Evolutionary conservation across 2,329 filamentous ascomycete species (phyloP), one percentile per base, ranked within the genome.

Genomic region (Botrytis porri): DNA sequence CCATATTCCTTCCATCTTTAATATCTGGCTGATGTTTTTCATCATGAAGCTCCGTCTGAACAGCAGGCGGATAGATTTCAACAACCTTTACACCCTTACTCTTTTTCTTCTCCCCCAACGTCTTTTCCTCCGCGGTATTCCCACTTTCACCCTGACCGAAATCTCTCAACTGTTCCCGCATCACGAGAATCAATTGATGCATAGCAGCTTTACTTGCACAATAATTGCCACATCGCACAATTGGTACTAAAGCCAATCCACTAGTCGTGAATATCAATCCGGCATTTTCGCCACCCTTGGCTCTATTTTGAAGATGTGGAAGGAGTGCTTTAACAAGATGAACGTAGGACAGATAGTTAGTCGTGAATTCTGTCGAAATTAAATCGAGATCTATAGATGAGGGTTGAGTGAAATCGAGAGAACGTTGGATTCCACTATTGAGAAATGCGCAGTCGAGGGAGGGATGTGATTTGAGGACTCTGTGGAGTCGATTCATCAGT

Each of bases 201-300:
- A 86, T 76, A 0, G 84, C 84, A 0, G 84, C 82, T 75, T 86
- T 86, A 5, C 83, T 83, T 3, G 84, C 83, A 2, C 80, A 84
- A 76, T 86, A 86, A 0, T 74, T 76, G 10, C 64, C 66, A 57
- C 73, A 77, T 9, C 77, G 65, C 1, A 71, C 20, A 8, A 75
- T 75, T 4, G 76, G 76, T 3, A 77, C 63, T 0, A 78, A 73
- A 5, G 76, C 76, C 5, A 77, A 72, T 4, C 65, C 74, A 16
- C 73, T 75, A 5, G 76, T 77, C 12, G 75, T 76, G 60, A 76
- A 77, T 22, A 79, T 75, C n/a, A 77, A 62, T 1, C 69, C 71
- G 2, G 76, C 72, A 1, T 74, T 72, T 0, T 29, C 57, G 16
- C 45, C 64, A 37, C 45, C 25, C 45, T 29, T 25, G 5, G 37